A percentile compares a stretch with the other conserved stretches of the same genome.
These are phyloP conservation scores for Durotheca rogersii DNA, from an alignment of 495 filamentous ascomycete genomes.

Conservation along the genomic window DNA sequence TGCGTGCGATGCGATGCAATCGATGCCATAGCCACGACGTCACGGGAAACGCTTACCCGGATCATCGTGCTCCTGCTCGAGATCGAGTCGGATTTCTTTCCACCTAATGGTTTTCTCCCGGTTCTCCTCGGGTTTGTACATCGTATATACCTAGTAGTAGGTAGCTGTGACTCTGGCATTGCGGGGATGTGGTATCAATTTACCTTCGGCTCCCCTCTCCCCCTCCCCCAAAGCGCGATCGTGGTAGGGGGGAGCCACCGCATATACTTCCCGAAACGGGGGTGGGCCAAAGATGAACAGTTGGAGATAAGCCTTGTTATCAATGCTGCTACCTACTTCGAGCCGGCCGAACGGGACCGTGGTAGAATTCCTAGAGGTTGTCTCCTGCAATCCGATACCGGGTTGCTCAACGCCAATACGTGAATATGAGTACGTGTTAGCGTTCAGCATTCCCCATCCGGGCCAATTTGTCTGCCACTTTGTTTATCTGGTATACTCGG, in stretches of 20 bases:
- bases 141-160: too few species aligned
- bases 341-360: slow-evolving; percentile 4
- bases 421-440: not conserved
- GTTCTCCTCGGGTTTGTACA: too few species aligned
- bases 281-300: slow-evolving; percentile 9
- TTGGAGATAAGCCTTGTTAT: slow-evolving; percentile 7
- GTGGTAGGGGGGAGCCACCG: slow-evolving; percentile 34
- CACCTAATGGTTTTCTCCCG: too few species aligned
- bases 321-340: slow-evolving; percentile 13
- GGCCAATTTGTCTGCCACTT: not conserved
- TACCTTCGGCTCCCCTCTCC: slow-evolving; percentile 15
- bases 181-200: too few species aligned
- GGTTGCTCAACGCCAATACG: slow-evolving; percentile 1
- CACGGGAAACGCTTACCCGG: too few species aligned
- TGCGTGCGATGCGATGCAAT: too few species aligned
- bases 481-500: not conserved
- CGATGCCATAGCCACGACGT: too few species aligned
- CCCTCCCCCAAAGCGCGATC: slow-evolving; percentile 14
- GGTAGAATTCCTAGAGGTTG: slow-evolving; percentile 1
- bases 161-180: too few species aligned
- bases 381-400: slow-evolving; percentile 28
- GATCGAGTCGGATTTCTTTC: too few species aligned
- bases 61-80: too few species aligned
- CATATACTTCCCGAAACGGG: slow-evolving; percentile 35
- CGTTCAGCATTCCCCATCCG: not conserved